Evolutionary conservation across 345 rosid genomes (phyloP), one percentile per base, ranked within the genome.

Genomic region (Lepidium aucheri): DNA sequence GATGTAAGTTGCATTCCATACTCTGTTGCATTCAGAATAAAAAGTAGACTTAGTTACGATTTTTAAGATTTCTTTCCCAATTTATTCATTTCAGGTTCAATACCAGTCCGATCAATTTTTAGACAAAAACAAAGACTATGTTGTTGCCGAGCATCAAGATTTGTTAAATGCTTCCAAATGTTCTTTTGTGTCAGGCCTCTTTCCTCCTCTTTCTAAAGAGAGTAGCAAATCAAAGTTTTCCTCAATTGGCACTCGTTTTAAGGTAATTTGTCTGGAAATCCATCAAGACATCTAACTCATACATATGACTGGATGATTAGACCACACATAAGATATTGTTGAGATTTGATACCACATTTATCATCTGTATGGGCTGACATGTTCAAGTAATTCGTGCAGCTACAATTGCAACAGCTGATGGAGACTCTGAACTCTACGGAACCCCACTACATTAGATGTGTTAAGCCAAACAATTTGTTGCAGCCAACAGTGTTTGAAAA

Each of bases 41-140:
- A 44, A 53, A 18, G 9, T 67, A 22, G 41, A 32, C 58, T 49
- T 34, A 8, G 24, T 43, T 64, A 52, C 34, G 42, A 51, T 42
- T 32, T 42, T 53, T 43, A 43, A 72, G 62, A 39, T 44, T 55
- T 61, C 70, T 32, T 45, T 75, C 58, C 30, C 69, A 30, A 73
- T 67, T 58, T 76, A 53, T 57, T 53, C 8, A 64, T 78, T 78
- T 68, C 87, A 93, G 98, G 98, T 93, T 55, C 91, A 76, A 57
- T 93, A 93, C 72, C 97, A 89, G 79, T 79, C 96, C 43, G 91
- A 85, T 62, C 97, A 83, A 73, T 93, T 93, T 76, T 72, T 89
- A 74, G 96, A 89, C 83, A 93, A 93, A 79, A 92, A 92, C 82
- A 92, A 92, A 81, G 96, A 92, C 79, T 86, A 92, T 67, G 81